Evolutionary conservation across 2,329 filamentous ascomycete genomes (phyloP).

Genomic region (Epichloe typhina): DNA sequence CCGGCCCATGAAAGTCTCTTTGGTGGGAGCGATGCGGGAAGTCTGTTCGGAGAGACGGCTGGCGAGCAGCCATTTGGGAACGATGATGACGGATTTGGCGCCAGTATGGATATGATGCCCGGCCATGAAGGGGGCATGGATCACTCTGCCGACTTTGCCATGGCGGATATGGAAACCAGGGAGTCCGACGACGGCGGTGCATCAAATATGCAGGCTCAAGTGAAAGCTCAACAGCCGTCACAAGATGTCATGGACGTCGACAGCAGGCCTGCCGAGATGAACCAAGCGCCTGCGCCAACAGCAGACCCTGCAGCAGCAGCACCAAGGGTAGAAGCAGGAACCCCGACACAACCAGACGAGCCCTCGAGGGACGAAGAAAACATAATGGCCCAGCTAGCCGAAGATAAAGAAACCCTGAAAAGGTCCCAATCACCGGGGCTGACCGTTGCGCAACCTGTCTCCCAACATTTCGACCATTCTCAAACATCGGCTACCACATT

Average conservation of each 20-base stretch:
- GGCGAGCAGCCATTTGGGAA: slow-evolving; percentile 54
- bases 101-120: slow-evolving; percentile 49
- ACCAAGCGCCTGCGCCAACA: background rate
- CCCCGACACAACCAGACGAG: slow-evolving; percentile 1
- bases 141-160: slow-evolving; percentile 30
- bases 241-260: slow-evolving; percentile 9
- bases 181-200: background rate
- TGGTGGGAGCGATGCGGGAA: slow-evolving; percentile 64
- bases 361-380: background rate
- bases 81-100: slow-evolving; percentile 74
- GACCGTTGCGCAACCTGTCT: slow-evolving; percentile 24
- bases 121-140: slow-evolving; percentile 27
- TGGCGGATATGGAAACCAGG: slow-evolving; percentile 19
- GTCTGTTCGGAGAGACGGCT: slow-evolving; percentile 70
- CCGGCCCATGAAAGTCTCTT: slow-evolving; percentile 73
- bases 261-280: background rate
- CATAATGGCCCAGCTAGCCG: background rate
- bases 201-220: background rate
- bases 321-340: background rate
- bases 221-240: background rate
- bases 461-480: slow-evolving; percentile 35
- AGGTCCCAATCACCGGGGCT: slow-evolving; percentile 12
- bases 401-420: slow-evolving; percentile 8
- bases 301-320: background rate
- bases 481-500: slow-evolving; percentile 67